Percentiles rank a stretch among this genome's conserved stretches.
Conservation (phyloP, 169 alveolate species). For the Plasmodium reichenowi region DNA sequence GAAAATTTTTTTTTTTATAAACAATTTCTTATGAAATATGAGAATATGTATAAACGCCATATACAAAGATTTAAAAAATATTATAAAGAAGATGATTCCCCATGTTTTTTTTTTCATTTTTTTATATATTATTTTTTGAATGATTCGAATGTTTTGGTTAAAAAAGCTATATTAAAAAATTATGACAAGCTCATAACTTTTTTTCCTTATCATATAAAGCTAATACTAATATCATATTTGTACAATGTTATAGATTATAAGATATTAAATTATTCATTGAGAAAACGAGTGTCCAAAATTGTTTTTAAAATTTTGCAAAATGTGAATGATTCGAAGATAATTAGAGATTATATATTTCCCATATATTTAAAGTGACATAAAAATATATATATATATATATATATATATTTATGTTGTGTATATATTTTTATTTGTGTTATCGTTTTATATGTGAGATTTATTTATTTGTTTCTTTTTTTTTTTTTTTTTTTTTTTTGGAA, state of each 20-base stretch:
- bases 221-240: conserved; percentile 33
- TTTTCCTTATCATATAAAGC: conserved; percentile 25
- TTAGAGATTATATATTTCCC: conserved; percentile 37
- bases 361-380: conserved; percentile 23
- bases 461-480: background rate
- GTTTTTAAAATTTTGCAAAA: conserved; percentile 20
- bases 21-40: conserved; percentile 55
- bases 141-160: conserved; percentile 71
- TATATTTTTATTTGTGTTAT: background rate
- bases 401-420: background rate
- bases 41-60: conserved; percentile 27
- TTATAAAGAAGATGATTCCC: conserved; percentile 41
- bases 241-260: conserved; percentile 30
- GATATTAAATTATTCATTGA: conserved; percentile 57
- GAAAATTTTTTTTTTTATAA: conserved; percentile 71
- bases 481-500: background rate
- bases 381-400: background rate
- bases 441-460: no score
- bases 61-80: conserved; percentile 56
- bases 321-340: conserved; percentile 11
- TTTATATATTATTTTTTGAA: conserved; percentile 54
- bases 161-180: conserved; percentile 63
- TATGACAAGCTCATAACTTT: conserved; percentile 39
- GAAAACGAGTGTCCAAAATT: conserved; percentile 53
- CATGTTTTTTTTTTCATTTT: conserved; percentile 61